A percentile compares a stretch with the other conserved stretches of the same genome.
Evolutionary conservation across 2,329 filamentous ascomycete species (phyloP).

Genomic region (Sarocladiaceae sp.): DNA sequence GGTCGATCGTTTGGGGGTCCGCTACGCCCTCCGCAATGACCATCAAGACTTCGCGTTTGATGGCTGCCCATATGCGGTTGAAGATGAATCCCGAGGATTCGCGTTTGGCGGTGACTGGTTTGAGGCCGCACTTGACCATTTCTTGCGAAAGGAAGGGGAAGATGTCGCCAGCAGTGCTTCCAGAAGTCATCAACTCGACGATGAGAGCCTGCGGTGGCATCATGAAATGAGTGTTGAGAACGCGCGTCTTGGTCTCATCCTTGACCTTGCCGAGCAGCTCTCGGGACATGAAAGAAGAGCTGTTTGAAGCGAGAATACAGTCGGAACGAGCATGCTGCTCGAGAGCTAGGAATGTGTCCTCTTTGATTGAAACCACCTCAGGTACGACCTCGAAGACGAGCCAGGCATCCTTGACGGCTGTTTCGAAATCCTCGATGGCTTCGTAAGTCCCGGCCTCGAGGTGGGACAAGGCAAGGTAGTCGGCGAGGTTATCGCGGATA

Average conservation of each 20-base stretch:
- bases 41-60: slow-evolving; percentile 44
- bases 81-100: slow-evolving; percentile 49
- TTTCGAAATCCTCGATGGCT: slow-evolving; percentile 27
- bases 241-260: slow-evolving; percentile 26
- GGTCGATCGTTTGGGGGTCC: slow-evolving; percentile 42
- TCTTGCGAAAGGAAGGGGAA: slow-evolving; percentile 38
- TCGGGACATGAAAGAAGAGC: slow-evolving; percentile 43
- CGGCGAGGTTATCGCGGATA: slow-evolving; percentile 29
- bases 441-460: slow-evolving; percentile 19
- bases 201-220: slow-evolving; percentile 40
- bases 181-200: slow-evolving; percentile 49
- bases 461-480: slow-evolving; percentile 21
- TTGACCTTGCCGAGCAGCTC: slow-evolving; percentile 39
- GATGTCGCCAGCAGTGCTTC: slow-evolving; percentile 33
- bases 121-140: slow-evolving; percentile 31
- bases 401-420: slow-evolving; percentile 40
- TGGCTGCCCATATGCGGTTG: slow-evolving; percentile 50
- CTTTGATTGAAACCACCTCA: slow-evolving; percentile 42
- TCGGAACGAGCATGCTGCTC: slow-evolving; percentile 35
- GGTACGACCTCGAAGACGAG: slow-evolving; percentile 49
- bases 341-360: slow-evolving; percentile 38
- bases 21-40: slow-evolving; percentile 45
- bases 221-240: slow-evolving; percentile 46
- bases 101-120: slow-evolving; percentile 34
- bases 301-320: slow-evolving; percentile 44